Conservation (phyloP, 495 filamentous ascomycete genomes). For the Penicillium egyptiacum region DNA sequence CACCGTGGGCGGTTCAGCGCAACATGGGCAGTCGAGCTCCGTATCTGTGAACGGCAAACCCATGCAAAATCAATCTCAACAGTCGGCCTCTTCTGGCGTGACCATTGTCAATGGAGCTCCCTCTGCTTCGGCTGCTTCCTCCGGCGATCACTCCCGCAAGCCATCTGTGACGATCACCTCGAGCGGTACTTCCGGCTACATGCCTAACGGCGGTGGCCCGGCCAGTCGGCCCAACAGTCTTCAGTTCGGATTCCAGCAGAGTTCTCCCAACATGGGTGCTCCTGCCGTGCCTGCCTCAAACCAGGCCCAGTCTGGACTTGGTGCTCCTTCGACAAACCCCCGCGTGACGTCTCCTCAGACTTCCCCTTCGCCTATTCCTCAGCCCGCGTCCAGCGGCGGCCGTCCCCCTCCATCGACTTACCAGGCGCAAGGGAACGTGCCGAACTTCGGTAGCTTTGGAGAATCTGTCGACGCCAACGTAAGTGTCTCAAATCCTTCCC, state of each 20-base stretch:
- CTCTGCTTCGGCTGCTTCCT: constrained; percentile 49
- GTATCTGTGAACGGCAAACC: constrained; percentile 81
- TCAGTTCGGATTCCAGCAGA: constrained; percentile 73
- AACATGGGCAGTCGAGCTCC: constrained; percentile 81
- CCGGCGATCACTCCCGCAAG: constrained; percentile 75
- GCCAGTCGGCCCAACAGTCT: constrained; percentile 61
- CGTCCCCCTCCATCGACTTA: constrained; percentile 70
- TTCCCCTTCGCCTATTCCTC: constrained; percentile 87
- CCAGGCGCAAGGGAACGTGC: constrained; percentile 58
- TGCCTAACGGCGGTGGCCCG: constrained; percentile 74
- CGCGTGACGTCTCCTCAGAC: constrained; percentile 68
- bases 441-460: constrained; percentile 82
- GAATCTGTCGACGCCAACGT: constrained; percentile 65
- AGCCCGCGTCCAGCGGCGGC: constrained; percentile 80
- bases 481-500: constrained; percentile 44
- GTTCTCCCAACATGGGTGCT: constrained; percentile 65
- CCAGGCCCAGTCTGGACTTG: constrained; percentile 51
- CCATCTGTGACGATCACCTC: constrained; percentile 85
- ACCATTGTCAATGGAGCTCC: constrained; percentile 67
- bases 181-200: constrained; percentile 68
- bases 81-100: constrained; percentile 55
- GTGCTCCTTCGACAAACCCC: constrained; percentile 63
- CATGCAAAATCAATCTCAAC: constrained; percentile 50
- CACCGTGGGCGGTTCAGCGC: constrained; percentile 69
- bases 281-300: constrained; percentile 48